Evolutionary conservation across 805 yeast species (phyloP), one percentile per base, ranked within the genome.

Genomic region (Saturnispora hagleri): DNA sequence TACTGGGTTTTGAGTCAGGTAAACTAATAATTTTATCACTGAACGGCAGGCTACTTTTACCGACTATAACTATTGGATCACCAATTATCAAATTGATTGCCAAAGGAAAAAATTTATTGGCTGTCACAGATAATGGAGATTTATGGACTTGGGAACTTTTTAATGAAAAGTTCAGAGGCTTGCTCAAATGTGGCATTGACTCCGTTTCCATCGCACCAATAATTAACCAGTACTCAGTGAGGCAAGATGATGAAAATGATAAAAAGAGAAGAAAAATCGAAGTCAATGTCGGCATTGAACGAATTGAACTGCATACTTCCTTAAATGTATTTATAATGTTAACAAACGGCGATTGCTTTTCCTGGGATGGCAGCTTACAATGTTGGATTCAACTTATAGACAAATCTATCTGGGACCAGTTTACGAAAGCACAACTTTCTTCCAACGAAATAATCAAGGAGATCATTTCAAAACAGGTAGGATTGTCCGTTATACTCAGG

Each of bases 1-100:
- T 76, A 10, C 61, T 81, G 22, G 72, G 83, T 0, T 80, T 87
- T 0, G 82, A 81, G 46, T 70, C 74, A 31, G 89, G 89, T 0
- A 65, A 79, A 0, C 57, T 83, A 13, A 73, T 76, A 54, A 56
- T 80, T 0, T 58, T 75, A 7, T 64, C 75, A 1, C 69, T 76
- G 0, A 63, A 66, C 6, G 86, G 86, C 0, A 60, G 74, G 24
- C 68, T 69, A 28, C 55, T 73, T 1, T 60, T 69, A 46, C 82
- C 86, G 2, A 63, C 72, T 10, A 60, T 81, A 10, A 84, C 80
- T 58, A 51, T 82, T 3, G 86, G 86, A 0, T 66, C 66, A 13
- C 72, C 72, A 48, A 64, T 79, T 0, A 64, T 74, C 0, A 67
- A 66, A 22, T 52, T 77, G 47, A 63, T 65, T 17, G 70, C 75